Evolutionary conservation across 768 basidiomycete species (phyloP).

Genomic region (Hypholoma fasciculare): DNA sequence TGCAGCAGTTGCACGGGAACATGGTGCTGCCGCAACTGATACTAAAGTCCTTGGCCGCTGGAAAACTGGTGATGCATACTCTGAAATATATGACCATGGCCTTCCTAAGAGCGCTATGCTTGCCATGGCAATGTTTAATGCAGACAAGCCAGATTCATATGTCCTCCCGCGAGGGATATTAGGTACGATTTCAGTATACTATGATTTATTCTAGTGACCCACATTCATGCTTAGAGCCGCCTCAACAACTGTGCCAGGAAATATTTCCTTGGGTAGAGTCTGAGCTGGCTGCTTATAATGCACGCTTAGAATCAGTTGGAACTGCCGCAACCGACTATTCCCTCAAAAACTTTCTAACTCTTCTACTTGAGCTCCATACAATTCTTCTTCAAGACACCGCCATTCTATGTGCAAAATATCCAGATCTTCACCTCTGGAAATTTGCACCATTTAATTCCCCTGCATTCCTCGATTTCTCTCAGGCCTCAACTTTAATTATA

Average conservation of each 20-base stretch:
- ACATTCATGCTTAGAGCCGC: neutral
- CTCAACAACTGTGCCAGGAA: neutral
- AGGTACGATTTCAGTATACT: slow-evolving; percentile 14
- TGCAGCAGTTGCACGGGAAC: slow-evolving; percentile 25
- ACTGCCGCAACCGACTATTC: slow-evolving; percentile 21
- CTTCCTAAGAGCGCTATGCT: slow-evolving; percentile 29
- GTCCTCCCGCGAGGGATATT: slow-evolving; percentile 19
- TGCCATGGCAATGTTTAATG: slow-evolving; percentile 31
- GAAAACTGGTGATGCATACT: slow-evolving; percentile 25
- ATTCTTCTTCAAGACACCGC: slow-evolving; percentile 37
- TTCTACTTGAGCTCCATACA: slow-evolving; percentile 22
- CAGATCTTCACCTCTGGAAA: slow-evolving; percentile 16
- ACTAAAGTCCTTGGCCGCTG: slow-evolving; percentile 33
- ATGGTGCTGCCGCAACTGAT: slow-evolving; percentile 24
- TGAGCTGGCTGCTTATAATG: neutral
- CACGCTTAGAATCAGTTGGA: neutral
- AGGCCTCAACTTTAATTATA: neutral
- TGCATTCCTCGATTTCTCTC: slow-evolving; percentile 6
- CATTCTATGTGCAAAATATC: slow-evolving; percentile 18
- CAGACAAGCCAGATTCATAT: slow-evolving; percentile 23
- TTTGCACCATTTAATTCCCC: slow-evolving; percentile 25
- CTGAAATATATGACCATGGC: slow-evolving; percentile 25
- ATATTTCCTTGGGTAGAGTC: neutral
- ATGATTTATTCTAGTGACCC: neutral
- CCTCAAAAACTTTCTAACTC: slow-evolving; percentile 24